Evolutionary conservation across 2,329 filamentous ascomycete genomes (phyloP), one percentile per base, ranked within the genome.

Genomic region (Exophiala sp.): DNA sequence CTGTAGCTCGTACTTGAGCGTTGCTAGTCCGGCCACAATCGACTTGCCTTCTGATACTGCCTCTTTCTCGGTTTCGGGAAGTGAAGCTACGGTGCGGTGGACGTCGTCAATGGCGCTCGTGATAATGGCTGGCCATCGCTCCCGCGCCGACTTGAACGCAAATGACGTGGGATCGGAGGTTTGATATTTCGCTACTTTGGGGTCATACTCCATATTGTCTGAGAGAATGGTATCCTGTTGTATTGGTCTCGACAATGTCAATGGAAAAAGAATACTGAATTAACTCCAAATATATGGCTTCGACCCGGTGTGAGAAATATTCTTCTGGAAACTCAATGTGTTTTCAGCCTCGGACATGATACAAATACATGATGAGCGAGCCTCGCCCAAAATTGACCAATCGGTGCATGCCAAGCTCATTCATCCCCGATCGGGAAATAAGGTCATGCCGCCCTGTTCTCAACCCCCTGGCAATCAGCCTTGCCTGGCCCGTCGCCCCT

Each of bases 81-180:
- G 62, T 27, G 66, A 58, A 21, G 60, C 62, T 3, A 71, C 64
- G 1, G 67, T 68, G 13, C 86, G 86, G 71, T 95, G 89, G n/a
- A 95, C 77, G 67, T 97, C 91, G 66, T 98, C 91, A 63, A 98
- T 93, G 48, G 85, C 87, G 65, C 89, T 82, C 13, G 93, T 97
- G 61, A 98, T 72, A 65, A 98, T 98, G 49, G 95, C 77, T 13
- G 93, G 93, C 93, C 91, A 98, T 67, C 93, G 79, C 59, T 89
- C 84, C 63, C 85, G 79, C 27, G 88, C 91, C 7, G 93, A 95
- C 53, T 83, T 76, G 68, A 83, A 88, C 45, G 86, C 93, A 66
- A 97, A 97, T 41, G 89, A 96, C 35, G 77, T 86, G 63, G 80
- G 80, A 72, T 97, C 90, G 62, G 78, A 82, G 30, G 89, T 97